phyloP scores from a whole-genome alignment of 768 basidiomycete species.

The Auricularia cornea region DNA sequence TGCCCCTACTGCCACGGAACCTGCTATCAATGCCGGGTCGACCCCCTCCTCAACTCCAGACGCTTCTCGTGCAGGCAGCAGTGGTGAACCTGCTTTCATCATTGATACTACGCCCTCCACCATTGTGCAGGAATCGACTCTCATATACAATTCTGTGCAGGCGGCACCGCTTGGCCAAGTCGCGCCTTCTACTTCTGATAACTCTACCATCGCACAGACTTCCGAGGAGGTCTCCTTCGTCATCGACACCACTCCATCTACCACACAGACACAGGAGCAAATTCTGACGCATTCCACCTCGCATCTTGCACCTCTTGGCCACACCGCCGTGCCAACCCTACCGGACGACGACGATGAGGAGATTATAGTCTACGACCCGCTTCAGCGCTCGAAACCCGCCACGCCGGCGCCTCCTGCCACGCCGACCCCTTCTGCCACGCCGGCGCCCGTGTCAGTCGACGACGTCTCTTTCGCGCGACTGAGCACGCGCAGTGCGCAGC shows the following conservation, averaged over 20 bases:
- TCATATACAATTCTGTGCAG: no score
- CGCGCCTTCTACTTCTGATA: no score
- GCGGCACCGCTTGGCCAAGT: no score
- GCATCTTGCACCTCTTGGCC: not conserved
- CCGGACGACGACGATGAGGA: not conserved
- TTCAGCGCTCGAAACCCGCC: slow-evolving; percentile 8
- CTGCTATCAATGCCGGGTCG: no score
- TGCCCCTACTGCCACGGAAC: no score
- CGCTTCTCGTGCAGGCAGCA: slow-evolving; percentile 5
- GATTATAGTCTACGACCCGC: slow-evolving; percentile 10
- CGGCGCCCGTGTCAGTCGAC: not conserved
- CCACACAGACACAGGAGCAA: not conserved
- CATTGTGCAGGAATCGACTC: not conserved
- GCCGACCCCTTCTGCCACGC: not conserved
- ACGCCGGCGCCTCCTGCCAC: slow-evolving; percentile 12
- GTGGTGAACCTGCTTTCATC: slow-evolving; percentile 25
- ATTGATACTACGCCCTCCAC: slow-evolving; percentile 35
- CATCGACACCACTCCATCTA: slow-evolving; percentile 34
- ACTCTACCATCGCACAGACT: no score
- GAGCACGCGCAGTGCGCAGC: not conserved
- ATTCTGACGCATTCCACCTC: slow-evolving; percentile 8
- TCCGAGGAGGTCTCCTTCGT: slow-evolving; percentile 19
- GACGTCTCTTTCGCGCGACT: not conserved
- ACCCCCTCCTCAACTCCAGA: no score
- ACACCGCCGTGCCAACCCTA: slow-evolving; percentile 1